phyloP scores from a whole-genome alignment of 192 early-diverging fungal species.

The Backusella psychrophila region DNA sequence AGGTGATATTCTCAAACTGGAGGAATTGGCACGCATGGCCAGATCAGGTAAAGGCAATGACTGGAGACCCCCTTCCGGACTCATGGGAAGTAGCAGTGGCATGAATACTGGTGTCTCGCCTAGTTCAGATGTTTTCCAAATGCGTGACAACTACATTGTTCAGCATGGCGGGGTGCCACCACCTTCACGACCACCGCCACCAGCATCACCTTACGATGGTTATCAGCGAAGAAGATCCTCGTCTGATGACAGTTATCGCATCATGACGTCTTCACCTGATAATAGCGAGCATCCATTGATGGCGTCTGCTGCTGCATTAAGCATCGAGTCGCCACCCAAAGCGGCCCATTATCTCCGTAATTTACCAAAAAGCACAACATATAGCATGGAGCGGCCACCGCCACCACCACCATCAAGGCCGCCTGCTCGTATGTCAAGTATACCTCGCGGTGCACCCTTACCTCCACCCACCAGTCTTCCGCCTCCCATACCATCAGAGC shows the following conservation, averaged over 20 bases:
- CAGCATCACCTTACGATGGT: background rate
- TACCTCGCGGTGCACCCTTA: conserved; percentile 1
- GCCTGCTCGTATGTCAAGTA: background rate
- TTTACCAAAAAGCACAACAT: background rate
- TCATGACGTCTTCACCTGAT: conserved; percentile 14
- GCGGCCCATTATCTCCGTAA: background rate
- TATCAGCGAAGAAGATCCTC: conserved; percentile 3
- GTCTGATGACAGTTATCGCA: conserved; percentile 5
- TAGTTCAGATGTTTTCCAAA: background rate
- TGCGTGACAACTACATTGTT: conserved; percentile 13
- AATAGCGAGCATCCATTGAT: conserved; percentile 15
- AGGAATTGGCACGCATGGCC: conserved; percentile 33
- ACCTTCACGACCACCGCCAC: conserved; percentile 5
- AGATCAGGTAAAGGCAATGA: conserved; percentile 3
- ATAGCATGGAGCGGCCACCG: background rate
- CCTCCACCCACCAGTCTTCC: conserved; percentile 15
- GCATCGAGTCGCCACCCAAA: background rate
- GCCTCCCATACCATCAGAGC: conserved; percentile 14
- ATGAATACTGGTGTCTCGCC: background rate
- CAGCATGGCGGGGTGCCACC: conserved; percentile 8
- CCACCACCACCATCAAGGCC: background rate
- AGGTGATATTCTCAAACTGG: conserved; percentile 34
- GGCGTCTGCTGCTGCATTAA: background rate
- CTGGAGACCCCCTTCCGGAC: conserved; percentile 31
- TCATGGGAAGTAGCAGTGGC: background rate